Conservation (phyloP, 2,329 filamentous ascomycete genomes). For the Alternaria novae-zelandiae region DNA sequence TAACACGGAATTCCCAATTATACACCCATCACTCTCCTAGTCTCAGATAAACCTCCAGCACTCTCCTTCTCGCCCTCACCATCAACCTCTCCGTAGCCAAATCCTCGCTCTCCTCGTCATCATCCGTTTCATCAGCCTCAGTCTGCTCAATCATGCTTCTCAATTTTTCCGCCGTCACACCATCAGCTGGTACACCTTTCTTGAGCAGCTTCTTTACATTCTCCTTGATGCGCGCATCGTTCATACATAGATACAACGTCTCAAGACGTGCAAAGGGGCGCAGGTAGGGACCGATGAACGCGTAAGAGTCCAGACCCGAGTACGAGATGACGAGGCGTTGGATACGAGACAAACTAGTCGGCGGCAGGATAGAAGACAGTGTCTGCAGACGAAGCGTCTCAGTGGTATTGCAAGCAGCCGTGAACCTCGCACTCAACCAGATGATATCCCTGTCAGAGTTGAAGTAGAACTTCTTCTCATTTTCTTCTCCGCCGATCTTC, state of each 20-base stretch:
- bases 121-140: slow-evolving; percentile 18
- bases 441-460: slow-evolving; percentile 17
- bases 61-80: slow-evolving; percentile 2
- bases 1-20: too few species aligned
- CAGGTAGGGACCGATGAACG: slow-evolving; percentile 3
- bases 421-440: slow-evolving; percentile 20
- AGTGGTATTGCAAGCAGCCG: not conserved
- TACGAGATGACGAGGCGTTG: slow-evolving; percentile 12
- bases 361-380: not conserved
- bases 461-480: slow-evolving; percentile 10
- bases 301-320: slow-evolving; percentile 4
- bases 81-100: not conserved
- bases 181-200: not conserved
- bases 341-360: not conserved
- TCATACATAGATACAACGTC: slow-evolving; percentile 17
- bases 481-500: not conserved
- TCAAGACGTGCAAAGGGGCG: slow-evolving; percentile 7
- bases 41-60: slow-evolving; percentile 13
- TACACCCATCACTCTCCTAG: too few species aligned
- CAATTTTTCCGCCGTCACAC: not conserved
- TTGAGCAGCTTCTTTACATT: not conserved
- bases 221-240: slow-evolving; percentile 8
- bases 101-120: slow-evolving; percentile 14
- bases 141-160: not conserved
- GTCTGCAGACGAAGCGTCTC: slow-evolving; percentile 15